Percentiles rank a stretch among this genome's conserved stretches.
Conservation (phyloP, 306 rosid genomes). For the Pterocarpus macrocarpus region DNA sequence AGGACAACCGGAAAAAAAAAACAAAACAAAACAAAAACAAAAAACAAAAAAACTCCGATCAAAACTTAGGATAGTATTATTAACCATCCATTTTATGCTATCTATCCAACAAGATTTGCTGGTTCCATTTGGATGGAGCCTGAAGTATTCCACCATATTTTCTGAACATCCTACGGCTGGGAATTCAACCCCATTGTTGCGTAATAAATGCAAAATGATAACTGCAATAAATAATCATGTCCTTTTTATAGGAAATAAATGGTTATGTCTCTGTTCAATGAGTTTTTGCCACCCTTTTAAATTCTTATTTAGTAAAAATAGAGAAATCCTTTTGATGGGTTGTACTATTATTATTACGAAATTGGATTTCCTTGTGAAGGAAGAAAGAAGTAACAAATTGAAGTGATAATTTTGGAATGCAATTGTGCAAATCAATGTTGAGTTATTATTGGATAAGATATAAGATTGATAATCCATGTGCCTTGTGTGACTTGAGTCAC, state of each 20-base stretch:
- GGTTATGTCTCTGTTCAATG: background rate
- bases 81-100: background rate
- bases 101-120: background rate
- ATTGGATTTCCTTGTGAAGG: background rate
- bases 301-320: background rate
- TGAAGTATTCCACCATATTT: background rate
- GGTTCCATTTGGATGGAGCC: background rate
- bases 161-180: background rate
- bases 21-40: too few relatives aligned
- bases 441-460: slow-evolving; percentile 7
- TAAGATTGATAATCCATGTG: background rate
- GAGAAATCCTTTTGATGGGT: background rate
- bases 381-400: background rate
- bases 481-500: slow-evolving; percentile 19
- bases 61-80: too few relatives aligned
- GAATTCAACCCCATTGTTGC: background rate
- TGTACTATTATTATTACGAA: too few relatives aligned
- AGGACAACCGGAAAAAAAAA: too few relatives aligned
- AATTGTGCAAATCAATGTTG: too few relatives aligned
- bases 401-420: background rate
- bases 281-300: background rate
- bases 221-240: background rate
- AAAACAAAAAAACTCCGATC: too few relatives aligned
- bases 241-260: background rate
- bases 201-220: background rate